Evolutionary conservation across 2,329 filamentous ascomycete genomes (phyloP).

Genomic region (Phaeosphaeria sp.): DNA sequence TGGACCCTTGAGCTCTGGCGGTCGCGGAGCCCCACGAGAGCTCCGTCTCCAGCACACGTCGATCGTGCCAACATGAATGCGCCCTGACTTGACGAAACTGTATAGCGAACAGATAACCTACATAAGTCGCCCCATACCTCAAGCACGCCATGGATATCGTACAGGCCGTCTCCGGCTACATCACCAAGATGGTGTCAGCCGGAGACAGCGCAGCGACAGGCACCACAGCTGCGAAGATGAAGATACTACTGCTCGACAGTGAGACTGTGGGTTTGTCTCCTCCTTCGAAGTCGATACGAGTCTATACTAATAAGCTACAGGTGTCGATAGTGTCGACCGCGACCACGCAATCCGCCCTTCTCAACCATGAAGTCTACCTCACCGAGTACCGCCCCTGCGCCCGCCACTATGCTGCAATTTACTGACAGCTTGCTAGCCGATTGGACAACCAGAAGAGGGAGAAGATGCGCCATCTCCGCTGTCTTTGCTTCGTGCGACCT

Average conservation of each 20-base stretch:
- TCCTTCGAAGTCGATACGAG: conserved; percentile 27
- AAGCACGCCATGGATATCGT: conserved; percentile 80
- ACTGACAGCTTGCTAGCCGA: conserved; percentile 58
- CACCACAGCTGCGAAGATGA: conserved; percentile 88
- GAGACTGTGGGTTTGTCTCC: conserved; percentile 74
- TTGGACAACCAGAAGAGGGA: conserved; percentile 88
- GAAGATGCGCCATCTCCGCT: conserved; percentile 97
- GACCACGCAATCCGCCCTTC: conserved; percentile 90
- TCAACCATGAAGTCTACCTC: conserved; percentile 97
- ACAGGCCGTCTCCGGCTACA: conserved; percentile 90
- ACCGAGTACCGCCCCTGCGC: conserved; percentile 67
- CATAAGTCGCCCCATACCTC: not conserved
- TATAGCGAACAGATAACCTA: not conserved
- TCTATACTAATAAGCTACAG: conserved; percentile 47
- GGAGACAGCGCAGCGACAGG: conserved; percentile 74
- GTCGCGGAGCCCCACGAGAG: not conserved
- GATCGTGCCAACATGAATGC: not conserved
- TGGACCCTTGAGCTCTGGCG: no score
- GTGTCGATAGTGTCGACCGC: conserved; percentile 93
- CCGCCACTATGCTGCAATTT: conserved; percentile 7
- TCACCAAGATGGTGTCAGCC: conserved; percentile 91
- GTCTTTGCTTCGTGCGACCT: conserved; percentile 89
- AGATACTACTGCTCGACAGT: conserved; percentile 90
- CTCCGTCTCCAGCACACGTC: not conserved
- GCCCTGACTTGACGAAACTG: not conserved